Evolutionary conservation across 352 stramenopile species (phyloP), one percentile per base, ranked within the genome.

Genomic region (Pythium folliculosum): DNA sequence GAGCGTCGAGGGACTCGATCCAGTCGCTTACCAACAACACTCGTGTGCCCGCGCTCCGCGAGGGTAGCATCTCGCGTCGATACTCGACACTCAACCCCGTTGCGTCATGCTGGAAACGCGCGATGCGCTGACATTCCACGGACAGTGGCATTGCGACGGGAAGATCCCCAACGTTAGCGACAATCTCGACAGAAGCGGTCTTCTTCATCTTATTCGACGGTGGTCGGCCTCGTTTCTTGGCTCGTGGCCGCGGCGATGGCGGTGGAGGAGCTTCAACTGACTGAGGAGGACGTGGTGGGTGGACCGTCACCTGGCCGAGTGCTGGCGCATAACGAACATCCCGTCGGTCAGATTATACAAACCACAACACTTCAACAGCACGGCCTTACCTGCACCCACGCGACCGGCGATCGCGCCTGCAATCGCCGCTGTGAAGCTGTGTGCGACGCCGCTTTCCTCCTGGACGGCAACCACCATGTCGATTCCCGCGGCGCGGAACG

Each of bases 401-500:
- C 71, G 60, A n/a, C 72, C 75, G 52, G 82, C 82, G 21, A 90
- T 75, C 1, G 78, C 82, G 3, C 78, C 82, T 10, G 77, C 78
- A 23, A 90, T 75, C 8, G 63, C 73, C 7, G 54, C 59, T 12
- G 78, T 77, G 47, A 79, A 82, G 17, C 40, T 66, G 43, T 86
- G 68, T n/a, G 16, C 23, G 35, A 47, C 16, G 10, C 13, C 19
- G 54, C 37, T 59, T 17, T 44, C 25, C 10, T 76, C 65, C 48
- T 82, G 75, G 35, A 87, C 51, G 19, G 78, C 82, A n/a, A 88
- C 37, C 47, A 87, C 61, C 49, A 80, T 69, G 59, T 88, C 77
- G 52, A 91, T 67, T 13, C 73, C 67, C 38, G 76, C 55, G 32
- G 74, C 48, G 56, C 71, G 67, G 30, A 91, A 88, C 9, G 80